phyloP scores from a whole-genome alignment of 768 basidiomycete species.

The Psilocybe cubensis region DNA sequence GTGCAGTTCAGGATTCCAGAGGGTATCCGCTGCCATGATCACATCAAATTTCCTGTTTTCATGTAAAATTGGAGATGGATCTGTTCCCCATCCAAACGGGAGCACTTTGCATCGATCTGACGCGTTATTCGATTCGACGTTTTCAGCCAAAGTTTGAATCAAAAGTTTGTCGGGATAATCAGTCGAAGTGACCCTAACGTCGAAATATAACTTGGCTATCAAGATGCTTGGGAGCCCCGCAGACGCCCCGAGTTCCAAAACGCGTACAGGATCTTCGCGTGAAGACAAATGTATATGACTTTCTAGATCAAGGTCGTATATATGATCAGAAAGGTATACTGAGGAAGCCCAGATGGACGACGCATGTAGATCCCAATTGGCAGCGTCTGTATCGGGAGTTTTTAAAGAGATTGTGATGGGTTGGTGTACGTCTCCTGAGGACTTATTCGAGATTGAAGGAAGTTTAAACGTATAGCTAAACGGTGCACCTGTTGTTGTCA shows the following conservation, averaged over 20 bases:
- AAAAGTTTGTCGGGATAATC: slow-evolving; percentile 76
- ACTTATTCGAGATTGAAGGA: slow-evolving; percentile 1
- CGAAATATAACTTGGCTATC: slow-evolving; percentile 52
- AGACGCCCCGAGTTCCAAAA: slow-evolving; percentile 79
- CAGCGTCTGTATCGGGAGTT: slow-evolving; percentile 67
- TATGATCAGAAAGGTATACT: slow-evolving; percentile 66
- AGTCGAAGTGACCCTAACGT: slow-evolving; percentile 51
- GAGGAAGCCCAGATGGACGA: slow-evolving; percentile 78
- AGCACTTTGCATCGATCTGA: slow-evolving; percentile 50
- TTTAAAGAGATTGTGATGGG: slow-evolving; percentile 43
- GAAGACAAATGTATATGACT: slow-evolving; percentile 20
- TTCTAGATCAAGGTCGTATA: slow-evolving; percentile 49
- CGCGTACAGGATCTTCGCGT: slow-evolving; percentile 20
- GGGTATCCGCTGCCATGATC: slow-evolving; percentile 73
- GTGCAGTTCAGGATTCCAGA: slow-evolving; percentile 76
- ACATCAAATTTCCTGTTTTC: slow-evolving; percentile 52
- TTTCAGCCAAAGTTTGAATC: slow-evolving; percentile 59
- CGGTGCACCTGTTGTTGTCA: slow-evolving; percentile 55
- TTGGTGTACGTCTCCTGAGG: slow-evolving; percentile 3
- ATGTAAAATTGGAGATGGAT: slow-evolving; percentile 35
- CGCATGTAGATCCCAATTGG: slow-evolving; percentile 79
- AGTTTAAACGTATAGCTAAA: slow-evolving; percentile 42
- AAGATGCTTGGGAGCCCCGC: slow-evolving; percentile 76
- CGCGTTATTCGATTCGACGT: slow-evolving; percentile 56
- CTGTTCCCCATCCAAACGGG: slow-evolving; percentile 70